Percentiles rank a stretch among this genome's conserved stretches.
Conservation (phyloP, 2,329 filamentous ascomycete species). For the Cordyceps javanica region DNA sequence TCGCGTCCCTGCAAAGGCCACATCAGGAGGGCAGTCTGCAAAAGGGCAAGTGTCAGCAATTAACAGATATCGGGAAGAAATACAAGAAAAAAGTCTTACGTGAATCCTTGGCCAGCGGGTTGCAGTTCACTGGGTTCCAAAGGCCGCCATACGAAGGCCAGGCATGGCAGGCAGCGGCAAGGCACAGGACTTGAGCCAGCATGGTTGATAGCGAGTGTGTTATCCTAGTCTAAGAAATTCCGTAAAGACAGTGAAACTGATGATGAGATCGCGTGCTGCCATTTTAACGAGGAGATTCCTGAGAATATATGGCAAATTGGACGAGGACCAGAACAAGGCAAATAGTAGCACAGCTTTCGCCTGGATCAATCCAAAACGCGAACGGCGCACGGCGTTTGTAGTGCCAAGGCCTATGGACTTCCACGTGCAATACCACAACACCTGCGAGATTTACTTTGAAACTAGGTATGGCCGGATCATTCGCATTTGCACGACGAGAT, state of each 20-base stretch:
- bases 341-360: not conserved
- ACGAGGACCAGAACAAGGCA: not conserved
- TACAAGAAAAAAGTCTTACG: conserved; percentile 14
- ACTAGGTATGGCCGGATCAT: not conserved
- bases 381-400: not conserved
- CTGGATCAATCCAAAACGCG: conserved; percentile 6
- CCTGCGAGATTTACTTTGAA: not conserved
- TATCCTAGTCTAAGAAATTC: not conserved
- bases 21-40: conserved; percentile 53
- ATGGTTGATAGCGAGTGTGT: not conserved
- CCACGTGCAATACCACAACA: not conserved
- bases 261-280: no score
- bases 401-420: not conserved
- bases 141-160: conserved; percentile 11
- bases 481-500: not conserved
- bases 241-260: not conserved
- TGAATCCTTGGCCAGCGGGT: conserved; percentile 21
- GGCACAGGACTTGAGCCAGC: not conserved
- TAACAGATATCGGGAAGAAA: no score
- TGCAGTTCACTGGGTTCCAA: conserved; percentile 2
- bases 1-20: conserved; percentile 53
- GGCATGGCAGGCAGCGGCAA: conserved; percentile 3
- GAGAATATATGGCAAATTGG: not conserved
- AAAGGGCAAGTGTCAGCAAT: not conserved
- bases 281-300: not conserved